A percentile compares a stretch with the other conserved stretches of the same genome.
phyloP scores from a whole-genome alignment of 176 grass and related monocot genomes.

The Musa acuminata region DNA sequence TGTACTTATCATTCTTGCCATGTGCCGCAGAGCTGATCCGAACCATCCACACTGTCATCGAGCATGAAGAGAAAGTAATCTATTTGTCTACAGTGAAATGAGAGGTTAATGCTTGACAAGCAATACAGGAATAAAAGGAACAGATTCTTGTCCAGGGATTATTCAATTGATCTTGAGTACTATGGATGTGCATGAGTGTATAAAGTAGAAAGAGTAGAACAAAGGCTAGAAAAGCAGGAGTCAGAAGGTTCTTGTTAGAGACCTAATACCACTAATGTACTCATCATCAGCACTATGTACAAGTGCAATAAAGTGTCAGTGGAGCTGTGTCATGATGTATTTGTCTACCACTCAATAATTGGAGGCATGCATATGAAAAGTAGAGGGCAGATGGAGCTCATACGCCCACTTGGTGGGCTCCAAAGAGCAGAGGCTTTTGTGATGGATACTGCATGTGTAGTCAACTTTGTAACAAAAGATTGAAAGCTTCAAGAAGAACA shows the following conservation, averaged over 20 bases:
- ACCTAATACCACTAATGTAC: too few species aligned
- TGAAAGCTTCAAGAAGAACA: constrained; percentile 3
- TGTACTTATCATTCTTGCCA: not conserved
- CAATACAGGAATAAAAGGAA: not conserved
- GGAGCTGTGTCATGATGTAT: not conserved
- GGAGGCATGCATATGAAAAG: not conserved
- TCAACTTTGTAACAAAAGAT: not conserved
- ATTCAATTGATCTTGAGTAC: not conserved
- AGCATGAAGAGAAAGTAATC: not conserved
- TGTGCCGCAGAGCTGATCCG: not conserved
- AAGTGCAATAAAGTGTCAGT: not conserved
- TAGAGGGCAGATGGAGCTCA: not conserved
- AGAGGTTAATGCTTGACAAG: too few species aligned
- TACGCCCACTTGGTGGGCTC: not conserved
- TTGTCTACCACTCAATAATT: not conserved
- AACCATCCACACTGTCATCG: not conserved
- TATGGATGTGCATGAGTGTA: not conserved
- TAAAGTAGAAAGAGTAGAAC: not conserved
- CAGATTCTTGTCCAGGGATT: not conserved
- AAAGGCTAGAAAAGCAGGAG: not conserved
- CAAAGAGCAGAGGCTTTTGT: not conserved
- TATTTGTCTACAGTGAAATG: not conserved
- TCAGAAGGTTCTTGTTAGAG: not conserved
- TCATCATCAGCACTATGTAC: too few species aligned
- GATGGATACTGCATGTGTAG: not conserved